phyloP scores from a whole-genome alignment of 495 filamentous ascomycete genomes.

The Halenospora varia region DNA sequence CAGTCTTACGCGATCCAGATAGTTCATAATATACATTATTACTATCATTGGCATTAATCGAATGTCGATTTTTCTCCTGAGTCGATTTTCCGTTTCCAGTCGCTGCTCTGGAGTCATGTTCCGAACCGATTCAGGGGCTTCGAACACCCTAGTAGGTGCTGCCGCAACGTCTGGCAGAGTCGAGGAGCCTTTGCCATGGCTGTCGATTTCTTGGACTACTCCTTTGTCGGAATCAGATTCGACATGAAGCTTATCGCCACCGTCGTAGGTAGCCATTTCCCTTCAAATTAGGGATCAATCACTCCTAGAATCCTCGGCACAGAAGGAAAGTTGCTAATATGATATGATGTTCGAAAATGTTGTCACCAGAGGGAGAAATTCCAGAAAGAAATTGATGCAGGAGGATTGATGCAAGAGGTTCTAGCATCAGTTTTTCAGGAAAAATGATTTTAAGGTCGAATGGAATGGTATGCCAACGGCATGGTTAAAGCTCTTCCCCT shows the following conservation, averaged over 20 bases:
- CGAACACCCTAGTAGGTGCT: slow-evolving; percentile 18
- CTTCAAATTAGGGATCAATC: no score
- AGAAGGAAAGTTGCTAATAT: no score
- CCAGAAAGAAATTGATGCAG: no score
- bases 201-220: slow-evolving; percentile 14
- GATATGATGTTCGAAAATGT: no score
- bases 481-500: background rate
- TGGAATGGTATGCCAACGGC: background rate
- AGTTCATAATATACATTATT: slow-evolving; percentile 78
- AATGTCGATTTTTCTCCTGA: slow-evolving; percentile 62
- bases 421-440: no score
- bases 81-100: slow-evolving; percentile 38
- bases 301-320: no score
- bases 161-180: background rate
- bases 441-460: background rate
- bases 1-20: slow-evolving; percentile 65
- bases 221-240: slow-evolving; percentile 13
- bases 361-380: no score
- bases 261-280: no score
- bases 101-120: slow-evolving; percentile 47
- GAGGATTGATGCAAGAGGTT: no score
- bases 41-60: slow-evolving; percentile 60
- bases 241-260: background rate
- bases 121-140: slow-evolving; percentile 49
- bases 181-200: background rate